Evolutionary conservation across 2,329 filamentous ascomycete species (phyloP).

Genomic region (Dryadomyces quercus-mongolicae): DNA sequence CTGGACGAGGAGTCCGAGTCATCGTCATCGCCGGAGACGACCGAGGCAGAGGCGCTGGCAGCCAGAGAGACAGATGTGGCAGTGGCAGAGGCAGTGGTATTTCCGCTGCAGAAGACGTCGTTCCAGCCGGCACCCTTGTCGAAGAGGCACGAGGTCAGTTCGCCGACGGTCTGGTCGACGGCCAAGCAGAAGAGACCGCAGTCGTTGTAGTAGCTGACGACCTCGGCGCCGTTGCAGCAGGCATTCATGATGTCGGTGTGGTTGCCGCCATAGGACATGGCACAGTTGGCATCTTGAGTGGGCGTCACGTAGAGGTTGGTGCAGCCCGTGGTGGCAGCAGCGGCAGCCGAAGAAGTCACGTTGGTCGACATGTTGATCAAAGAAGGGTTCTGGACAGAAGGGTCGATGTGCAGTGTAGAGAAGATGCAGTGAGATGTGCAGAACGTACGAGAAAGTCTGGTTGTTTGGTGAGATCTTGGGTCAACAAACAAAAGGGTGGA

Average conservation of each 20-base stretch:
- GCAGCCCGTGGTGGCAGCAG: neutral
- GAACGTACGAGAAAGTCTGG: too few relatives aligned
- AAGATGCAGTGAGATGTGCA: too few relatives aligned
- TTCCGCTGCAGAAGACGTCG: slow-evolving; percentile 3
- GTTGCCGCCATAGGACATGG: slow-evolving; percentile 4
- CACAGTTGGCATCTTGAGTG: slow-evolving; percentile 3
- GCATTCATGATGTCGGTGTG: slow-evolving; percentile 2
- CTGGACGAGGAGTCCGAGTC: neutral
- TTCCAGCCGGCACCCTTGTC: neutral
- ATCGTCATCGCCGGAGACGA: neutral
- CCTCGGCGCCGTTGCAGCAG: neutral
- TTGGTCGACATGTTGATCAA: neutral
- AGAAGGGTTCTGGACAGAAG: too few relatives aligned
- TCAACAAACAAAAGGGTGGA: too few relatives aligned
- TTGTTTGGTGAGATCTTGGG: too few relatives aligned
- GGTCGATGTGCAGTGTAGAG: too few relatives aligned
- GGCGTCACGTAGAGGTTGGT: slow-evolving; percentile 1
- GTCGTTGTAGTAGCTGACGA: slow-evolving; percentile 3
- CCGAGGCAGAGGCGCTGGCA: neutral
- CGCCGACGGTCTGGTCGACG: slow-evolving; percentile 3
- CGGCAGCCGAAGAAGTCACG: neutral
- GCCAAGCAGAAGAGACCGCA: slow-evolving; percentile 5
- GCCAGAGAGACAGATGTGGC: neutral
- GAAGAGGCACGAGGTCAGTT: neutral
- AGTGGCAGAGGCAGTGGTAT: neutral